Base-by-base conservation (phyloP, 345 rosid genomes). In the Sisymbrium irio region DNA sequence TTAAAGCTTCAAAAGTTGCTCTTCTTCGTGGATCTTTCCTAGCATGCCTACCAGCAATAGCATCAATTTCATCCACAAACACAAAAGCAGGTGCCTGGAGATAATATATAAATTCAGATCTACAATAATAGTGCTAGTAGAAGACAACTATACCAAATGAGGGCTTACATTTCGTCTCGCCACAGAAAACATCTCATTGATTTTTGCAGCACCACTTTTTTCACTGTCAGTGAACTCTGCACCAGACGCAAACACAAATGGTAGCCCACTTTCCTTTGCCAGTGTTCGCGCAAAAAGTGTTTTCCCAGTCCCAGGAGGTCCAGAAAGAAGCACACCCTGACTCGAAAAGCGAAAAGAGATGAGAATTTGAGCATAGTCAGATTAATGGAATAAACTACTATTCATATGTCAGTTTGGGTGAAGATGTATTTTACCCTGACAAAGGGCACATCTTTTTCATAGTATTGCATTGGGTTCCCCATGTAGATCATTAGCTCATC, bases 231-330 rank as follows among this genome's bases (percentile, higher is more conserved):
- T 88, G 75, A 94, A 89, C 85, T 94, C 97, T 1, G 97, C 98
- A 78, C 96, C 98, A 50, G 98, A 91, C 68, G 98, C 97, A 84
- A 88, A 91, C 72, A 94, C 94, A 62, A 94, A 91, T 45, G 98
- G 97, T 78, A 91, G 72, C 54, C 98, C 98, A 82, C 98, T 88
- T 85, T 88, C 91, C 80, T 94, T 94, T 33, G 98, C 82, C 67
- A 94, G 95, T 51, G 98, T 87, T 75, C 98, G 83, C 0, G 98
- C 98, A 86, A 94, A 94, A 72, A 91, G 95, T 46, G 98, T 94
- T 81, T 94, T 94, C 49, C 98, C 98, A 8, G 98, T 94, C 77
- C 98, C 98, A 71, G 98, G 98, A 71, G 96, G 98, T 73, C 98
- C 98, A 50, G 95, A 88, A 25, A 94, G 90, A 83, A 94, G 98